Base-by-base conservation (phyloP, 306 rosid genomes). In the Ormosia semicastrata region DNA sequence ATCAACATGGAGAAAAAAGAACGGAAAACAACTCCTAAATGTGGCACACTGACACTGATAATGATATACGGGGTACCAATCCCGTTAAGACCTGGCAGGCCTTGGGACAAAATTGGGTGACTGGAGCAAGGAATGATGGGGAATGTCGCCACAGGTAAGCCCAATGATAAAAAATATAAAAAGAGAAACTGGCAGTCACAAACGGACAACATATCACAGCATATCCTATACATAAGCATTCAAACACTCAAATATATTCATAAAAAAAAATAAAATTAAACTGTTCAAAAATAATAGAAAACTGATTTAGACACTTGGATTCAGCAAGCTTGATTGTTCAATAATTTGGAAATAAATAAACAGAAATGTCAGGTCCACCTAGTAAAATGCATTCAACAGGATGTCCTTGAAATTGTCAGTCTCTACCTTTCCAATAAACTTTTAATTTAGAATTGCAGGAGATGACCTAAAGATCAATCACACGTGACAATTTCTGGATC, bases 401-500 rank as follows among this genome's bases (percentile, higher is more conserved):
- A 74, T 29, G 52, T 54, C 62, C 79, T 17, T 62, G 66, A 71
- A 59, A 62, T 52, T 67, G 75, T 82, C 56, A 41, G 14, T 76
- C 74, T 40, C 76, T 58, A 53, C 53, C 66, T 67, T 44, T 58
- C 8, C 67, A 62, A 77, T 47, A 76, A 74, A 62, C 52, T 44
- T 46, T 47, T 8, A 32, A 15, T 63, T 34, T 71, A 43, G 80
- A 83, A 70, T 15, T 0, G 66, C 65, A 59, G 47, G 29, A 66
- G 24, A 67, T 11, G 30, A 44, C 66, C 57, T 79, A 89, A 57
- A 96, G 91, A 88, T 93, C 98, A 34, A 93, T 93, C 49, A 93
- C 99, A 49, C 98, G 97, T 5, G 99, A 96, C 77, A 96, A 77
- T 75, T 96, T 96, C 88, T 96, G 98, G 81, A 96, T 92, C 82